phyloP scores from a whole-genome alignment of 1,284 basidiomycete species.

The Sporisorium reilianum region DNA sequence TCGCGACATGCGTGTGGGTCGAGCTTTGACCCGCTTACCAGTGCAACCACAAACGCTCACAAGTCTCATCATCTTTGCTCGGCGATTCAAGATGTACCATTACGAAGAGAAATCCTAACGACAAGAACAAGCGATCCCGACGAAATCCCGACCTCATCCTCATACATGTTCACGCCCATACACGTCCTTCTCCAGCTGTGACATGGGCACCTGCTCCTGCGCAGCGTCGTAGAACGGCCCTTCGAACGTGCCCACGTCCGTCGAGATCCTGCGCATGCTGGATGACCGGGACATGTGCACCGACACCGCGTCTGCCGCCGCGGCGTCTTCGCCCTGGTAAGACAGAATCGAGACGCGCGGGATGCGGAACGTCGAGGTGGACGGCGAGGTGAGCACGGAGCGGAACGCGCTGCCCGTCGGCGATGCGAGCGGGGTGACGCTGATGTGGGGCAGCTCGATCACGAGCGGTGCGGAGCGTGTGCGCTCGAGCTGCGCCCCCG shows the following conservation, averaged over 20 bases:
- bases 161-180: not conserved
- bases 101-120: too few species aligned
- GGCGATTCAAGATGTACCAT: too few species aligned
- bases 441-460: not conserved
- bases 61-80: too few species aligned
- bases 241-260: constrained; percentile 13
- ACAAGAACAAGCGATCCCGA: too few species aligned
- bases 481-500: not conserved
- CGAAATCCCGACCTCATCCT: too few species aligned
- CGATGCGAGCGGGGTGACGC: not conserved
- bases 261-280: constrained; percentile 1
- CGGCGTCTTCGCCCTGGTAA: constrained; percentile 2
- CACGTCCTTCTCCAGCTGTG: too few species aligned
- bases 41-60: too few species aligned
- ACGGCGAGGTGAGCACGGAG: not conserved
- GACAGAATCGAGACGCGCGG: constrained; percentile 21
- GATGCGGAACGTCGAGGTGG: constrained; percentile 22
- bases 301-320: not conserved
- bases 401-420: not conserved
- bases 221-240: constrained; percentile 33
- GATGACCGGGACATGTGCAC: constrained; percentile 7
- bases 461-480: constrained; percentile 3
- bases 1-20: too few species aligned
- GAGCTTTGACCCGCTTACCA: too few species aligned
- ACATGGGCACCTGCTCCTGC: constrained; percentile 8